Evolutionary conservation across 2,329 filamentous ascomycete genomes (phyloP).

Genomic region (Daldinia eschscholtzii): DNA sequence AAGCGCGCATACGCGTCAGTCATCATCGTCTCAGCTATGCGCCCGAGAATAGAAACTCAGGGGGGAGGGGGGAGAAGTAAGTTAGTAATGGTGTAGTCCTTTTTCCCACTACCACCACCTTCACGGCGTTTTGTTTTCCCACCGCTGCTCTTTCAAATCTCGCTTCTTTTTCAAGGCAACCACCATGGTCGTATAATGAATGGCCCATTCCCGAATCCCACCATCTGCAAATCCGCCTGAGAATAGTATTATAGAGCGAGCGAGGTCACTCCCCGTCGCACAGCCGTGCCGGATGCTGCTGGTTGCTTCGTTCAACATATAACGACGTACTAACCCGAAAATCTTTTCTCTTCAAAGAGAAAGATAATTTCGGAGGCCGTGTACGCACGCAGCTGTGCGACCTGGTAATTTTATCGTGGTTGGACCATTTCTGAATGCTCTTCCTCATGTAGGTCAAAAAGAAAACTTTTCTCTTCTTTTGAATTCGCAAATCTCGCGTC

Average conservation of each 20-base stretch:
- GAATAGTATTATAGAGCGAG: slow-evolving; percentile 4
- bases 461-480: neutral
- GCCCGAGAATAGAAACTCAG: neutral
- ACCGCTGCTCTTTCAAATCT: neutral
- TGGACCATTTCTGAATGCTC: neutral
- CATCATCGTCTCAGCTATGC: neutral
- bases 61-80: no score
- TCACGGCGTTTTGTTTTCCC: neutral
- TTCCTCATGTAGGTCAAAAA: neutral
- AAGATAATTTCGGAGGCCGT: no score
- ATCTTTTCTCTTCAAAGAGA: neutral
- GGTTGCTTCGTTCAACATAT: neutral
- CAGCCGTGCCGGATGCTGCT: neutral
- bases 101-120: neutral
- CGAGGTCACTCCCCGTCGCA: neutral
- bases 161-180: slow-evolving; percentile 7
- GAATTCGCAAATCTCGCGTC: neutral
- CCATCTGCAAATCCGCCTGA: neutral
- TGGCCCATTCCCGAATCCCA: neutral
- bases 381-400: neutral
- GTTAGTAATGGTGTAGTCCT: neutral
- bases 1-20: neutral
- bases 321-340: neutral
- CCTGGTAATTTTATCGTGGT: neutral
- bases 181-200: neutral